These are phyloP conservation scores for Ceratocystis cubensis DNA, from an alignment of 2,329 filamentous ascomycete species.

Conservation along the genomic window DNA sequence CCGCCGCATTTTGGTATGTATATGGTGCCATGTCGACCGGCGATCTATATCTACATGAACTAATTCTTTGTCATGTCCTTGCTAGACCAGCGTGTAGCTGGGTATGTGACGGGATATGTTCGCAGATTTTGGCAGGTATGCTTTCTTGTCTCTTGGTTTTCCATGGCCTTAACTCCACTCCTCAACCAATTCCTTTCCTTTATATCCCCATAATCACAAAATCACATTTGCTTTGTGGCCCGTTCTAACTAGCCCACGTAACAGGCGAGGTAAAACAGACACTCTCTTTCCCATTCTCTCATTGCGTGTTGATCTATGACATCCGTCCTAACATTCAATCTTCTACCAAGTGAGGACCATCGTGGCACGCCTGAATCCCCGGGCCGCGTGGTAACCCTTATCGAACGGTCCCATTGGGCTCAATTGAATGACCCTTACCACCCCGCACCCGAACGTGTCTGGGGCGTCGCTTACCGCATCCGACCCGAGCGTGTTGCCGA, in stretches of 20 bases:
- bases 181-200: not conserved
- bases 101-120: conserved; percentile 88
- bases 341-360: conserved; percentile 66
- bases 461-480: conserved; percentile 90
- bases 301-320: too few relatives aligned
- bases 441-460: conserved; percentile 54
- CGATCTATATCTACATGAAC: too few relatives aligned
- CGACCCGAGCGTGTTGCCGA: conserved; percentile 56
- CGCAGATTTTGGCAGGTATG: conserved; percentile 95
- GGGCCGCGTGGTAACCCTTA: conserved; percentile 85
- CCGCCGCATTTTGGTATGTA: conserved; percentile 88
- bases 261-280: conserved; percentile 7
- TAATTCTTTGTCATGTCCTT: conserved; percentile 8
- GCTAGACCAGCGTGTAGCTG: conserved; percentile 68
- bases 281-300: not conserved
- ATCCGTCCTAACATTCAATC: too few relatives aligned
- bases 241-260: conserved; percentile 1
- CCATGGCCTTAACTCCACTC: not conserved
- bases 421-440: conserved; percentile 57
- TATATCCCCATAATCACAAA: not conserved
- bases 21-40: not conserved
- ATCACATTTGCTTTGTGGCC: not conserved
- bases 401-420: conserved; percentile 73
- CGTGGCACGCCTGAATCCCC: conserved; percentile 79
- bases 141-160: conserved; percentile 18